phyloP scores from a whole-genome alignment of 345 rosid genomes.

The Populus deltoides region DNA sequence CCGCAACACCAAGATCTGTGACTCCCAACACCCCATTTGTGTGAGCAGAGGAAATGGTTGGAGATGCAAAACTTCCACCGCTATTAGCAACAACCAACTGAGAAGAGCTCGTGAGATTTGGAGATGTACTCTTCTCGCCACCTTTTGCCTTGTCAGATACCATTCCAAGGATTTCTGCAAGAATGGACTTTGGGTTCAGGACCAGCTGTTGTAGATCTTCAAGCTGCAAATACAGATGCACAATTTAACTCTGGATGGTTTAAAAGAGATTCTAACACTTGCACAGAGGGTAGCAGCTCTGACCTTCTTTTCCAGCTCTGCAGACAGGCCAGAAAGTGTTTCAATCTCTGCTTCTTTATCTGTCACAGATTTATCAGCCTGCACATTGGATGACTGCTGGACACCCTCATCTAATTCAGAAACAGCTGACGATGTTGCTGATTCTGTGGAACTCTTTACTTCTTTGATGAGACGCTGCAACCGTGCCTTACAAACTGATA shows the following conservation, averaged over 20 bases:
- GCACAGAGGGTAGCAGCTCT: conserved; percentile 9
- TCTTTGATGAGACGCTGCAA: conserved; percentile 58
- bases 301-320: conserved; percentile 89
- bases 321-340: conserved; percentile 60
- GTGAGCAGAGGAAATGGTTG: conserved; percentile 74
- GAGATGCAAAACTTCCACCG: conserved; percentile 54
- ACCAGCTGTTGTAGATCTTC: conserved; percentile 81
- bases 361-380: conserved; percentile 36
- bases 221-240: conserved; percentile 51
- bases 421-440: conserved; percentile 48
- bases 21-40: conserved; percentile 61
- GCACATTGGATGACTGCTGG: conserved; percentile 54
- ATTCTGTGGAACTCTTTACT: conserved; percentile 44
- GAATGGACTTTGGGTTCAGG: conserved; percentile 60
- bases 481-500: conserved; percentile 66
- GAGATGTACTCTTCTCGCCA: conserved; percentile 37
- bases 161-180: conserved; percentile 71
- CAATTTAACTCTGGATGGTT: conserved; percentile 2
- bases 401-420: conserved; percentile 51
- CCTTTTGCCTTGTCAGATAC: conserved; percentile 47
- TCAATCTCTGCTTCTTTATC: conserved; percentile 78
- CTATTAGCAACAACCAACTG: conserved; percentile 45
- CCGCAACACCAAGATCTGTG: conserved; percentile 83
- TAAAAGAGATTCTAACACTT: not conserved
- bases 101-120: conserved; percentile 51